Conservation (phyloP, 2,329 filamentous ascomycete genomes). For the Ceratocystis harringtonii region DNA sequence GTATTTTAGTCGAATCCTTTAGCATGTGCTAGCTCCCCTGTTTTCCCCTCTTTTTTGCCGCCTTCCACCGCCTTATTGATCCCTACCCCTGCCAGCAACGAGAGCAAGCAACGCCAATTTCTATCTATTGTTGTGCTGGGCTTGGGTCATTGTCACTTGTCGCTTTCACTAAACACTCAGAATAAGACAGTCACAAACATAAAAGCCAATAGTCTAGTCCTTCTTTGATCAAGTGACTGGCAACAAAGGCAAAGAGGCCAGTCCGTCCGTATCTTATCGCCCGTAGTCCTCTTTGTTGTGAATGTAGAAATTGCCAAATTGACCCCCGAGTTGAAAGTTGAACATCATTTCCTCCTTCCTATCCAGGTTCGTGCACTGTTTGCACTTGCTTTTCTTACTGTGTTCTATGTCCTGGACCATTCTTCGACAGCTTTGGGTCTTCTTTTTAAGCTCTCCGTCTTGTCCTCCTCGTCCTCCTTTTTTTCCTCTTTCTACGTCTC, state of each 20-base stretch:
- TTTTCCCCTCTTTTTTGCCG: slow-evolving; percentile 2
- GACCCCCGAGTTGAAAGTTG: background rate
- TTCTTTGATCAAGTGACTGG: too few relatives aligned
- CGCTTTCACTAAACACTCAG: background rate
- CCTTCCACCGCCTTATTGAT: background rate
- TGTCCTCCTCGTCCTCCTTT: background rate
- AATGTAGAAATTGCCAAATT: too few relatives aligned
- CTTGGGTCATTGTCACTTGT: background rate
- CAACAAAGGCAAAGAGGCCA: too few relatives aligned
- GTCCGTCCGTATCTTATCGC: too few relatives aligned
- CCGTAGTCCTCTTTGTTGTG: too few relatives aligned
- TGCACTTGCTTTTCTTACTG: background rate
- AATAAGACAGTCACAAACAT: background rate
- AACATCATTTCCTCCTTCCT: background rate
- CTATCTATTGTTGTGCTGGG: background rate
- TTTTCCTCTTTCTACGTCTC: background rate
- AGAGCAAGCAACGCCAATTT: background rate
- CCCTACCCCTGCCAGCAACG: background rate
- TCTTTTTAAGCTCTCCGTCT: background rate
- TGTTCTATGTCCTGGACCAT: background rate
- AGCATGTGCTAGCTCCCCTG: background rate
- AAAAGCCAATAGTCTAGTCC: background rate
- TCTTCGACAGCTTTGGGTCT: background rate
- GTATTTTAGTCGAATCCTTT: too few relatives aligned
- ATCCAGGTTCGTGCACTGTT: background rate